Evolutionary conservation across 2,329 filamentous ascomycete species (phyloP), one percentile per base, ranked within the genome.

Genomic region (Leptographium radiaticola): DNA sequence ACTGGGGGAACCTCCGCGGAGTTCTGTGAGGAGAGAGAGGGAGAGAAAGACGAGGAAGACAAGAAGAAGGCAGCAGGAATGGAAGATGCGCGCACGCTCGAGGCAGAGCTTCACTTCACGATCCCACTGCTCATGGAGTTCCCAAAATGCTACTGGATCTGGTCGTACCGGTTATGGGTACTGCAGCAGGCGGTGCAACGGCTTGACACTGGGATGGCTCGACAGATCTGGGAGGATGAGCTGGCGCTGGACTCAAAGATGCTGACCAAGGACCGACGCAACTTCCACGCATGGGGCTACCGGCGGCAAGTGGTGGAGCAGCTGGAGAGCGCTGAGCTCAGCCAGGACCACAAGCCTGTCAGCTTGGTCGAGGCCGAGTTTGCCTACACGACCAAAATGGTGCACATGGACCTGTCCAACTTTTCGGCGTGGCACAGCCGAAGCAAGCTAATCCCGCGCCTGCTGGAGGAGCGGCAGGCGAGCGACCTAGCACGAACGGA

Each of bases 101-200:
- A 57, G 77, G 79, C 48, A 73, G 93, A 98, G 66, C 75, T 98
- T 38, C 71, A 73, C 49, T 95, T 96, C 64, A 83, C 91, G 38
- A 80, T 96, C 43, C 87, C 88, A 0, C 76, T 98, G 20, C 78
- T 98, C 50, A 77, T 87, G 59, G 81, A 89, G 60, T 91, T 82
- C 60, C 93, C 93, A 8, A 98, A 98, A 68, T 97, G 93, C 75
- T 98, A 98, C 72, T 97, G 93, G 91, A 91, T 98, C 63, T 98
- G 93, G 93, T 95, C 95, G 62, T 91, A 96, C 68, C 84, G 93
- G 33, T 70, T 85, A 47, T 98, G 93, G 90, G 73, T 91, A 4
- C 74, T 98, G 15, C 73, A 84, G 53, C 80, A 88, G 66, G 83
- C 83, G 38, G 86, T 85, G 48, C 66, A 74, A 13, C 73, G 83